Base-by-base conservation (phyloP, 768 basidiomycete genomes). In the Clitopilus hobsonii region DNA sequence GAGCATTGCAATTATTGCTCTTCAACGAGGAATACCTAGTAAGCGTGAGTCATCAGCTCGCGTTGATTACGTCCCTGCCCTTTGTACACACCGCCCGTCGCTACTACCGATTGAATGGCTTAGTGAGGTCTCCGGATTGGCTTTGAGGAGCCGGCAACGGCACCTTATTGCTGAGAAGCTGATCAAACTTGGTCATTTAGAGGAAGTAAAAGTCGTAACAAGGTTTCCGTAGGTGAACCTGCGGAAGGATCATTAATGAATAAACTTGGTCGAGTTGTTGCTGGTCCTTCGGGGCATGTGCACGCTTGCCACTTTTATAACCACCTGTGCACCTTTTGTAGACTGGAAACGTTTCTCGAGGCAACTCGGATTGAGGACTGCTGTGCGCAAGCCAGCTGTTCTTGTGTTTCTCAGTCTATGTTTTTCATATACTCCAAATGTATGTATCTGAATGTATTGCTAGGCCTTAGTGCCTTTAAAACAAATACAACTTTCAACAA, bases 1-100 rank as follows among this genome's bases (percentile, higher is more conserved):
- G 86, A 87, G 85, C 84, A 86, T 86, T 88, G 86, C 83, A 87
- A 88, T 86, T 89, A 86, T 88, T 83, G 86, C 85, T 88, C 87
- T 87, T 89, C 85, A 89, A 88, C 84, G 82, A 87, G 85, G 86
- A 88, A 88, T 88, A 80, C 85, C 84, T 86, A 86, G 86, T 88
- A 88, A 86, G 80, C 82, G 82, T 79, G 81, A 86, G 85, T 89
- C 84, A 88, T 86, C 85, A 88, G 84, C 86, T 86, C 78, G 81
- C 84, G 82, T 48, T 48, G 45, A 48, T 48, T 48, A 48, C 23
- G 45, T 48, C 45, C 45, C 45, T 48, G 45, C 45, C 54, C 54
- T 54, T 54, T 54, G 54, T 54, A 49, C 51, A 56, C 85, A 88
- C 86, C 83, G 83, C 87, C 86, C 80, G 84, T 87, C 84, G 81